phyloP scores from a whole-genome alignment of 169 alveolate species.

The Sarcocystis neurona region DNA sequence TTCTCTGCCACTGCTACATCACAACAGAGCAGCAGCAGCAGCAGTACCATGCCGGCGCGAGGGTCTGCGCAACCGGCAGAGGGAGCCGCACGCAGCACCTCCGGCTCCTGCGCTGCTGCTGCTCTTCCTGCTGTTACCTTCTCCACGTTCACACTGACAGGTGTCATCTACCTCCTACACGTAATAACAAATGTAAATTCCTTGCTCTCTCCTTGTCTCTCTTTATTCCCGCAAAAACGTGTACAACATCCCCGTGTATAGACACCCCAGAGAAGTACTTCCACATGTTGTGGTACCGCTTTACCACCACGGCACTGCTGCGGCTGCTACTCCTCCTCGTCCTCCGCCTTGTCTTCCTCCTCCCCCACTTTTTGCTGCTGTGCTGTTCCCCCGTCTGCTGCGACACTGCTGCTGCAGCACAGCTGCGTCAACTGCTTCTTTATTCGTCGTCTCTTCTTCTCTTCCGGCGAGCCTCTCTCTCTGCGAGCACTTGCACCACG shows the following conservation, averaged over 20 bases:
- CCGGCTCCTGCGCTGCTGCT: not conserved
- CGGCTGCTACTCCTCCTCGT: not conserved
- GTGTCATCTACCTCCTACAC: not conserved
- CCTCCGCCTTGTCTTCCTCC: not conserved
- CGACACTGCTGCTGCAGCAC: too few species aligned
- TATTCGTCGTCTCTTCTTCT: conserved; percentile 27
- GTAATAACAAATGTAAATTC: not conserved
- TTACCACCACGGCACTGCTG: not conserved
- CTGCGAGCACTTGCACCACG: conserved; percentile 40
- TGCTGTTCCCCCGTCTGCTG: too few species aligned
- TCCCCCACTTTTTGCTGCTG: not conserved
- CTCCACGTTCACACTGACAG: not conserved
- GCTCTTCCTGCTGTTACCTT: not conserved
- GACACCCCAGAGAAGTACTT: not conserved
- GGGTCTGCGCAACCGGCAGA: not conserved
- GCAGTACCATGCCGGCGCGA: not conserved
- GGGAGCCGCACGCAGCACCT: not conserved
- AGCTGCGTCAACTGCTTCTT: too few species aligned
- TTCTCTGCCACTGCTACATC: too few species aligned
- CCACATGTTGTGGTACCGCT: not conserved
- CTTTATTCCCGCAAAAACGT: not conserved
- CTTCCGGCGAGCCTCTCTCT: conserved; percentile 37
- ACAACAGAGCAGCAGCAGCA: not conserved
- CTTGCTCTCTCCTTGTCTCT: not conserved
- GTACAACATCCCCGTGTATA: too few species aligned